phyloP scores from a whole-genome alignment of 768 basidiomycete genomes.

The Leccinum arenicola region DNA sequence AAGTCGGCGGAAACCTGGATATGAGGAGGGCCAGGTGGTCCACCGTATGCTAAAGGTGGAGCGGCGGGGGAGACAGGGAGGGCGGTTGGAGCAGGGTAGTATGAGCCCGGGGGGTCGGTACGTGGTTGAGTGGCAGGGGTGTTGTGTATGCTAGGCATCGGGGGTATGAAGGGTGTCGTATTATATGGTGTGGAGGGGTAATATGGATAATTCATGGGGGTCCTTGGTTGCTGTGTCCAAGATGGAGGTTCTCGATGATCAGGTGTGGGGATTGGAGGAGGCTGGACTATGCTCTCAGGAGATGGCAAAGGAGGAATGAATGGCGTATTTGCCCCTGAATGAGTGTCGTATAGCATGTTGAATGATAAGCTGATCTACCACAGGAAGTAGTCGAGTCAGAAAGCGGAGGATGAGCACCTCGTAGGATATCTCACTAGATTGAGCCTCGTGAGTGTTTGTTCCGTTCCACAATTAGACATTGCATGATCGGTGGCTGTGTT shows the following conservation, averaged over 20 bases:
- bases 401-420: slow-evolving; percentile 15
- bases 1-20: slow-evolving; percentile 28
- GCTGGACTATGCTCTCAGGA: slow-evolving; percentile 32
- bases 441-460: slow-evolving; percentile 1
- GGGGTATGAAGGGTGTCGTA: slow-evolving; percentile 38
- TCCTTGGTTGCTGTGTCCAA: slow-evolving; percentile 36
- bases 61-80: slow-evolving; percentile 26
- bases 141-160: slow-evolving; percentile 25
- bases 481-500: slow-evolving; percentile 26
- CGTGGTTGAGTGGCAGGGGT: slow-evolving; percentile 25
- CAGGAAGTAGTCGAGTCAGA: slow-evolving; percentile 20
- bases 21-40: slow-evolving; percentile 2
- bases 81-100: slow-evolving; percentile 29
- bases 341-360: slow-evolving; percentile 30
- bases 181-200: slow-evolving; percentile 40
- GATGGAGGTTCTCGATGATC: slow-evolving; percentile 27
- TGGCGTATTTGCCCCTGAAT: slow-evolving; percentile 34
- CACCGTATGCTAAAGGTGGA: slow-evolving; percentile 7
- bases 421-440: slow-evolving; percentile 10
- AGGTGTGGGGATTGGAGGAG: slow-evolving; percentile 35
- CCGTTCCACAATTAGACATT: slow-evolving; percentile 4
- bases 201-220: slow-evolving; percentile 36
- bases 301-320: slow-evolving; percentile 39
- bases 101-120: slow-evolving; percentile 29
- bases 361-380: slow-evolving; percentile 24